Base-by-base conservation (phyloP, 2,329 filamentous ascomycete genomes). In the Fusarium anguioides region DNA sequence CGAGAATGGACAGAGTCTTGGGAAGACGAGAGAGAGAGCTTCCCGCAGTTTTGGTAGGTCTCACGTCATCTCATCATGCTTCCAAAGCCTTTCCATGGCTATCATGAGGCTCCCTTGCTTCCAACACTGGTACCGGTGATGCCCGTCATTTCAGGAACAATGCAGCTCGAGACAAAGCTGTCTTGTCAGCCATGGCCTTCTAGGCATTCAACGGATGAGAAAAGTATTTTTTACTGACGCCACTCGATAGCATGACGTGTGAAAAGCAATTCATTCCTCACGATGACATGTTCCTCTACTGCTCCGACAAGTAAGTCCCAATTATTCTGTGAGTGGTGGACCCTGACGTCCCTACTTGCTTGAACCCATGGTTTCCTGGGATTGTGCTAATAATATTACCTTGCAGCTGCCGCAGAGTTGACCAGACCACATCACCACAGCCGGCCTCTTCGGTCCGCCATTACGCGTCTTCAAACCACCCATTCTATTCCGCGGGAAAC, bases 11-110 rank as follows among this genome's bases (percentile, higher is more conserved):
- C 83, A 58, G 83, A 85, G 33, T 81, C 80, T 74, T 86, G 80
- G 75, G 83, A 86, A 51, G 83, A 88, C 53, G 86, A 88, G 72
- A 81, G 86, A 54, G 87, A 89, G 72, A 87, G 84, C 76, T 89
- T 90, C 65, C 87, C 87, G 21, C 87, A 89, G 74, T 89, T 82
- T 73, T 90, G 87, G 87, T 90, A 83, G 58, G 86, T 84, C 57
- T 68, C 61, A 63, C 56, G 42, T 64, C 54, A 57, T 57, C 48
- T 27, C 52, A 50, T 35, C 29, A 33, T 48, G 27, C 42, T 56
- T 53, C 23, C 26, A 27, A 51, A 37, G 27, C 40, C 46, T 58
- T 65, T 53, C 53, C 55, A 48, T 58, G 11, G 40, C 64, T 23
- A 45, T 40, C 36, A 63, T 57, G 52, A 48, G 31, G 27, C 45